phyloP scores from a whole-genome alignment of 2,329 filamentous ascomycete genomes.

The Fusarium beomiforme region DNA sequence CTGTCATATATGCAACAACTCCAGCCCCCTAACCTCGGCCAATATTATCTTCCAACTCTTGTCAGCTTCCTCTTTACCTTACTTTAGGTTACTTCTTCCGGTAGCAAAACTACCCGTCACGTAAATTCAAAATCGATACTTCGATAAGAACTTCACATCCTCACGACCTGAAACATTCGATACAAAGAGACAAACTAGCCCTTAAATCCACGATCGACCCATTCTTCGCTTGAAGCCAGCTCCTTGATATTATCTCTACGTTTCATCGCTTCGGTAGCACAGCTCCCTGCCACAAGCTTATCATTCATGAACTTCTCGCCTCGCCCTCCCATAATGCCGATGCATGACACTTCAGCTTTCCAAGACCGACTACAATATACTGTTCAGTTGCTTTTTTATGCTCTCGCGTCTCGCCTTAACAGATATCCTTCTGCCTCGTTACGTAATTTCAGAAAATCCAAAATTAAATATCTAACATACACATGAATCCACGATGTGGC shows the following conservation, averaged over 20 bases:
- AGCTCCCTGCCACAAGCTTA: background rate
- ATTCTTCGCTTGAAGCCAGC: accelerated
- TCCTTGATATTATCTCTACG: accelerated
- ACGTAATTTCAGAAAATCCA: no score
- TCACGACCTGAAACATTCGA: background rate
- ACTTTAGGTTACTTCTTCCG: accelerated
- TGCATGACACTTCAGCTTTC: background rate
- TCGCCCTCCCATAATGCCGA: background rate
- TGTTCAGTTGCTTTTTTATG: accelerated
- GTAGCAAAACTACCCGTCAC: background rate
- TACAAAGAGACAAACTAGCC: background rate
- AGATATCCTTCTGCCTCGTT: no score
- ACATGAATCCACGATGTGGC: no score
- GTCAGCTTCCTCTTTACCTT: accelerated
- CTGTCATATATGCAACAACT: background rate
- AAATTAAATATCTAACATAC: no score
- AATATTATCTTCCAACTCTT: background rate
- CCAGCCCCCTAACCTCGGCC: background rate
- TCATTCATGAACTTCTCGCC: background rate
- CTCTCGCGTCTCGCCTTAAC: no score
- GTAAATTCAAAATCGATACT: constrained; percentile 16
- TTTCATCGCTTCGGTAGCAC: background rate
- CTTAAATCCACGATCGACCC: accelerated
- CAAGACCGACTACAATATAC: background rate
- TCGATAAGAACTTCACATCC: background rate